Conservation (phyloP, 805 yeast genomes). For the Kodamaea laetipori region DNA sequence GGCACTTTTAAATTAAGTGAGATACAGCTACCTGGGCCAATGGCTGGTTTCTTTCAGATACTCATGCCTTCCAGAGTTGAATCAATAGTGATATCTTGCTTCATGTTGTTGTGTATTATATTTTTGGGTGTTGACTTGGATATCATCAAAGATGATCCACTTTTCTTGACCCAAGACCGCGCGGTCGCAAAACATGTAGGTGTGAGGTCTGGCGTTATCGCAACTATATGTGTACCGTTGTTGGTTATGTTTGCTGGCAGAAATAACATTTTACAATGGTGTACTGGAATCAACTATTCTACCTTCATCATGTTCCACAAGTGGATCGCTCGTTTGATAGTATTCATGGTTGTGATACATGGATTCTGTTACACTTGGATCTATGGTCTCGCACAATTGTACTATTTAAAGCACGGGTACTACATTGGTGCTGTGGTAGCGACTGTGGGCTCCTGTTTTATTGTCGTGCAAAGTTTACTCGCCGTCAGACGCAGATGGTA, state of each 20-base stretch:
- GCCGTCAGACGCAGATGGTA: constrained; percentile 38
- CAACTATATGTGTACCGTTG: constrained; percentile 49
- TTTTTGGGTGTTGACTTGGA: constrained; percentile 27
- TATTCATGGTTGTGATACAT: constrained; percentile 33
- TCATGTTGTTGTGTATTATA: constrained; percentile 29
- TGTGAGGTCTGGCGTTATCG: constrained; percentile 43
- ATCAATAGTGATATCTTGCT: constrained; percentile 25
- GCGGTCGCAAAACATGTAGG: constrained; percentile 31
- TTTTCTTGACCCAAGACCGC: constrained; percentile 32
- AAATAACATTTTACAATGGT: constrained; percentile 56
- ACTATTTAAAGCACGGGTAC: constrained; percentile 4
- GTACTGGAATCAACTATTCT: constrained; percentile 60
- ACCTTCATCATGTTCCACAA: constrained; percentile 46
- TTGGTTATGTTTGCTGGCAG: constrained; percentile 61
- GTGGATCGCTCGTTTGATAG: constrained; percentile 39
- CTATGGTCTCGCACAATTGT: constrained; percentile 5
- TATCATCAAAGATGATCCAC: constrained; percentile 35
- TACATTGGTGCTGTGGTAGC: constrained; percentile 25
- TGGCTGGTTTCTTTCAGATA: constrained; percentile 10
- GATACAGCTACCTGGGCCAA: constrained; percentile 3
- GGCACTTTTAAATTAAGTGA: constrained; percentile 14
- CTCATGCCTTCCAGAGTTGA: constrained; percentile 13
- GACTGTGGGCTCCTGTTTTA: constrained; percentile 35
- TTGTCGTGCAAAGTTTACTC: constrained; percentile 35
- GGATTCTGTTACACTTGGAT: constrained; percentile 18